Evolutionary conservation across 495 filamentous ascomycete genomes (phyloP).

Genomic region (Penicillium verhagenii): DNA sequence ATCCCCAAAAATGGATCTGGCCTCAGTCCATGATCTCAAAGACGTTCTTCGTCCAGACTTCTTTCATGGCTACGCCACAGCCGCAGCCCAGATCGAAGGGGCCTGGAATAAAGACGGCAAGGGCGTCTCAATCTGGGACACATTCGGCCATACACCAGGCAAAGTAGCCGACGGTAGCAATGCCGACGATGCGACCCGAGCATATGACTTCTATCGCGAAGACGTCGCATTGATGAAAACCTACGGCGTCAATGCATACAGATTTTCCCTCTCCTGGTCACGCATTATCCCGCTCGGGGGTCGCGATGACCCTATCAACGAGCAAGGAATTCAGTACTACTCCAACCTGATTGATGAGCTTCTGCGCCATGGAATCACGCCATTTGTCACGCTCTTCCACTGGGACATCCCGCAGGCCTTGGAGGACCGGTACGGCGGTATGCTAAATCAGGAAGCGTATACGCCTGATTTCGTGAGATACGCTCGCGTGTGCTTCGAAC

Average conservation of each 20-base stretch:
- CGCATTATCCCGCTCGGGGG: slow-evolving; percentile 60
- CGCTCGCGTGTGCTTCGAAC: slow-evolving; percentile 45
- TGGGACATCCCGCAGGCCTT: slow-evolving; percentile 49
- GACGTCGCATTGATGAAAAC: slow-evolving; percentile 71
- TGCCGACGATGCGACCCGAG: slow-evolving; percentile 65
- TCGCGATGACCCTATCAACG: slow-evolving; percentile 34
- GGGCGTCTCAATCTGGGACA: slow-evolving; percentile 71
- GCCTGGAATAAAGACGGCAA: slow-evolving; percentile 63
- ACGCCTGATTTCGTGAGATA: slow-evolving; percentile 47
- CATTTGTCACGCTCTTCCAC: slow-evolving; percentile 51
- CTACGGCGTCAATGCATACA: slow-evolving; percentile 62
- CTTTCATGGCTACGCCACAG: slow-evolving; percentile 38
- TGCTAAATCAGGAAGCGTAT: slow-evolving; percentile 44
- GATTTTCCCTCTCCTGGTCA: slow-evolving; percentile 72
- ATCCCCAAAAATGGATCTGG: slow-evolving; percentile 26
- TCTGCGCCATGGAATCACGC: slow-evolving; percentile 42
- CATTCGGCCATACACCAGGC: slow-evolving; percentile 63
- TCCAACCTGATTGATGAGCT: slow-evolving; percentile 44
- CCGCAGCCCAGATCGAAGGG: slow-evolving; percentile 65
- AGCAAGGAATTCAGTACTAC: slow-evolving; percentile 46
- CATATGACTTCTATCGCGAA: slow-evolving; percentile 66
- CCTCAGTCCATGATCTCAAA: slow-evolving; percentile 31
- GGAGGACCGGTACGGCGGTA: slow-evolving; percentile 47
- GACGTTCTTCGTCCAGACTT: slow-evolving; percentile 32
- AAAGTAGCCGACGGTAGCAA: slow-evolving; percentile 68